Evolutionary conservation across 202 grass and related monocot genomes (phyloP), one percentile per base, ranked within the genome.

Genomic region (Cymbopogon flexuosus): DNA sequence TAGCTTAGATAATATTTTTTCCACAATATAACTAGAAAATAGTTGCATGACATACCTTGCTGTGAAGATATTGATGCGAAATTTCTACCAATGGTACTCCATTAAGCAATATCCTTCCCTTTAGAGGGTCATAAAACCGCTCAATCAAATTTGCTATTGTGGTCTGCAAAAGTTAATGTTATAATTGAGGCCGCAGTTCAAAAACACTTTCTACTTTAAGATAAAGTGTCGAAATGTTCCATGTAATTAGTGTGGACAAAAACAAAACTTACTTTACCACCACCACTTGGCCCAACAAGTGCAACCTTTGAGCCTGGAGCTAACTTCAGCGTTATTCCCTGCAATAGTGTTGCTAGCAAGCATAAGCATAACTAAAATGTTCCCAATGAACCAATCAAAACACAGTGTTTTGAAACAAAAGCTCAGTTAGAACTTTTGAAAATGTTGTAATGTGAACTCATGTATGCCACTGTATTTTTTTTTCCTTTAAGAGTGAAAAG

Each of bases 101-200:
- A 43, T 95, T 93, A 83, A 98, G 85, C 67, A 93, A 81, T 75
- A 98, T 95, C 78, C 60, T 95, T 63, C 96, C 96, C 46, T 93
- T 95, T 18, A 95, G 84, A 80, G 96, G 96, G 79, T 98, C 96
- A 86, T 98, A 98, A 83, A 98, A 98, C 54, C 96, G 79, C 86
- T 95, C 92, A 65, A 98, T 98, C 83, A 98, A 86, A 94, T 98
- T 98, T 74, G 96, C 96, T 91, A 98, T 95, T 2, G 96, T 98
- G 8, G 92, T 98, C 96, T 98, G 90, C 72, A 81, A 77, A 18
- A 66, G 7, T 15, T 10, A 22, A 79, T 33, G 68, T 63, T 81
- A 65, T 19, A 71, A 79, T 8, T 51, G 19, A 65, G 45, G n/a
- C 14, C 11, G 8, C 81, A 72, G 35, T 9, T 81, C 57, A 42